These are phyloP conservation scores for Leishmania braziliensis DNA, from an alignment of 208 protist genomes.

Conservation along the genomic window DNA sequence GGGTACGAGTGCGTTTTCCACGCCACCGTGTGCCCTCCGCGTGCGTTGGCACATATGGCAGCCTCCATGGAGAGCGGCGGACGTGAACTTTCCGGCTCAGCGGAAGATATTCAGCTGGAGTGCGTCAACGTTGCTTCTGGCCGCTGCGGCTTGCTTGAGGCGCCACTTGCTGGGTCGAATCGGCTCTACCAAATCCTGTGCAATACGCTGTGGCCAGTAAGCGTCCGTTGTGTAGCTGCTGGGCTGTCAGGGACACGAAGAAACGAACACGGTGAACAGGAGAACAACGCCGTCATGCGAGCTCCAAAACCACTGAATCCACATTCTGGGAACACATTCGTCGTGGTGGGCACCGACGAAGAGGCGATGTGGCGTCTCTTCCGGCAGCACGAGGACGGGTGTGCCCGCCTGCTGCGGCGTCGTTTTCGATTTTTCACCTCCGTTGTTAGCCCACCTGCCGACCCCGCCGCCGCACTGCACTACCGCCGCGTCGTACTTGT, in stretches of 20 bases:
- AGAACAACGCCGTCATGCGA: not conserved
- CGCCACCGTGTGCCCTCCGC: not conserved
- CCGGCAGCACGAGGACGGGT: not conserved
- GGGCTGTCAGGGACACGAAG: not conserved
- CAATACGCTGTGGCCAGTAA: constrained; percentile 61
- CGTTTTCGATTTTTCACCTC: constrained; percentile 28
- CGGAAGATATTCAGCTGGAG: not conserved
- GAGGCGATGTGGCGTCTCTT: constrained; percentile 13
- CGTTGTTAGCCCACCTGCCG: not conserved
- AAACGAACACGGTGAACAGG: not conserved
- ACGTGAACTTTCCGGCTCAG: not conserved
- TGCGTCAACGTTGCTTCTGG: constrained; percentile 12
- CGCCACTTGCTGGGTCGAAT: constrained; percentile 39
- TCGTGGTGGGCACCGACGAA: constrained; percentile 26
- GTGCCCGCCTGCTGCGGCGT: not conserved
- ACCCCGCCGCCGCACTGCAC: not conserved
- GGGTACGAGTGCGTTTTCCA: constrained; percentile 36
- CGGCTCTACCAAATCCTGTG: constrained; percentile 59
- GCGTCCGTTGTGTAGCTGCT: not conserved
- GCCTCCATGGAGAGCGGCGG: not conserved
- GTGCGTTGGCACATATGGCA: not conserved
- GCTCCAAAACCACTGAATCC: not conserved
- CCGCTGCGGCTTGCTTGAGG: constrained; percentile 40
- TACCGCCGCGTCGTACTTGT: constrained; percentile 22
- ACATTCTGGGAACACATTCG: constrained; percentile 6